These are phyloP conservation scores for Alternaria arborescens DNA, from an alignment of 2,329 filamentous ascomycete genomes.

Conservation along the genomic window DNA sequence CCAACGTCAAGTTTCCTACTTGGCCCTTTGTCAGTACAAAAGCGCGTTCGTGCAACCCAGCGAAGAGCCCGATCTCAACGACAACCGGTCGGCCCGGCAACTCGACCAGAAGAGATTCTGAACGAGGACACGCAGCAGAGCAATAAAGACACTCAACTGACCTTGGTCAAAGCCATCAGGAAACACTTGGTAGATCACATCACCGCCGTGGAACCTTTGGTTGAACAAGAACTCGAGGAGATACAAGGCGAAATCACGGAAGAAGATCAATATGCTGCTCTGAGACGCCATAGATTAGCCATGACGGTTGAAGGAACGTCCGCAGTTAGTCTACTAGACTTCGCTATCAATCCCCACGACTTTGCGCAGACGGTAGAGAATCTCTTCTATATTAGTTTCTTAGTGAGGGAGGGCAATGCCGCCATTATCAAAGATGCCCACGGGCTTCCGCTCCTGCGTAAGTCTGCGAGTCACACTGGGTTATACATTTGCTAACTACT, in stretches of 20 bases:
- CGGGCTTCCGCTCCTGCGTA: conserved; percentile 81
- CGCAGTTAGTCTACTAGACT: conserved; percentile 77
- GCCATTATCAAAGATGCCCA: conserved; percentile 77
- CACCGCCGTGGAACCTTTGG: conserved; percentile 48
- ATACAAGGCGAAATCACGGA: conserved; percentile 38
- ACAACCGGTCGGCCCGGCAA: conserved; percentile 72
- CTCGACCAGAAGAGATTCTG: conserved; percentile 78
- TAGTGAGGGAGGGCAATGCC: conserved; percentile 85
- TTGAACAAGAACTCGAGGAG: conserved; percentile 50
- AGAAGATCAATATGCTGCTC: conserved; percentile 59
- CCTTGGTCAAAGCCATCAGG: conserved; percentile 79
- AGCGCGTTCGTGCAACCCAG: conserved; percentile 74
- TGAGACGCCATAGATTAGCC: conserved; percentile 72
- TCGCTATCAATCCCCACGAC: conserved; percentile 86
- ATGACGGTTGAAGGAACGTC: conserved; percentile 65
- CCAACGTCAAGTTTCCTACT: conserved; percentile 84
- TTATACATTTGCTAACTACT: conserved; percentile 4
- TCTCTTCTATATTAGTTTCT: conserved; percentile 93
- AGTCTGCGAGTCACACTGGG: conserved; percentile 50
- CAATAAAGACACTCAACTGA: conserved; percentile 82
- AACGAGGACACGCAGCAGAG: conserved; percentile 76
- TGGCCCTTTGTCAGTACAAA: conserved; percentile 88
- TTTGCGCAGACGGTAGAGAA: conserved; percentile 98
- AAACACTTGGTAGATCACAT: conserved; percentile 62
- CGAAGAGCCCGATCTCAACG: conserved; percentile 75